Base-by-base conservation (phyloP, 495 filamentous ascomycete species). In the Aeminium ludgeri region DNA sequence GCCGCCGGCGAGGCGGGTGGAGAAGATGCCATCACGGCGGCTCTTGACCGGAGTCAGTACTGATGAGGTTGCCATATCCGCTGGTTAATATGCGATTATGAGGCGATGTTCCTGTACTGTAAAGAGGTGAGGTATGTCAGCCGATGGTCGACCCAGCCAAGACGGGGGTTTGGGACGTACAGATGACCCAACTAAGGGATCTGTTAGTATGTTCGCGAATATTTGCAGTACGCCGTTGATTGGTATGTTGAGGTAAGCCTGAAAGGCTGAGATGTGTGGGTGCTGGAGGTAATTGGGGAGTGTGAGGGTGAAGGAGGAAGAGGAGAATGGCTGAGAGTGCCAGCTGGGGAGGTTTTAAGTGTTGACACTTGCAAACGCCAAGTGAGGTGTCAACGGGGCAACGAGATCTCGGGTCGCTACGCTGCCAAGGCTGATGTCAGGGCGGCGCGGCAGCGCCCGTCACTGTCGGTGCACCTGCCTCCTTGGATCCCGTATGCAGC, bases 41-140 rank as follows among this genome's bases (percentile, higher is more conserved):
- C 79, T 86, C 71, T 91, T 94, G 57, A 87, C 67, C 30, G 89
- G 89, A 42, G 89, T 97, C 41, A 82, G 80, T 57, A 95, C 78
- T 53, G 80, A 70, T 61, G 76, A 71, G 55, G 82, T 81, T 59
- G 89, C 85, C 89, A 96, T 97, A 41, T 45, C 55, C 51, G 49
- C 51, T 30, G 38, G 36, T 40, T 10, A 25, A n/a, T n/a, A n/a
- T n/a, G n/a, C n/a, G n/a, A n/a, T n/a, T n/a, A 7, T 11, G 42
- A 40, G 23, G 43, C 20, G 27, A 13, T 43, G 29, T 32, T 34
- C 10, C 1, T 38, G 3, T 38, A 27, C 41, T 25, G 20, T 44
- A 36, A 6, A 6, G 27, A 27, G 10, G 6, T 30, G 20, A 15
- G 29, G n/a, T n/a, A n/a, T n/a, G n/a, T n/a, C n/a, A n/a, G n/a